Conservation (phyloP, 2,329 filamentous ascomycete genomes). For the Aspergillus sergii region DNA sequence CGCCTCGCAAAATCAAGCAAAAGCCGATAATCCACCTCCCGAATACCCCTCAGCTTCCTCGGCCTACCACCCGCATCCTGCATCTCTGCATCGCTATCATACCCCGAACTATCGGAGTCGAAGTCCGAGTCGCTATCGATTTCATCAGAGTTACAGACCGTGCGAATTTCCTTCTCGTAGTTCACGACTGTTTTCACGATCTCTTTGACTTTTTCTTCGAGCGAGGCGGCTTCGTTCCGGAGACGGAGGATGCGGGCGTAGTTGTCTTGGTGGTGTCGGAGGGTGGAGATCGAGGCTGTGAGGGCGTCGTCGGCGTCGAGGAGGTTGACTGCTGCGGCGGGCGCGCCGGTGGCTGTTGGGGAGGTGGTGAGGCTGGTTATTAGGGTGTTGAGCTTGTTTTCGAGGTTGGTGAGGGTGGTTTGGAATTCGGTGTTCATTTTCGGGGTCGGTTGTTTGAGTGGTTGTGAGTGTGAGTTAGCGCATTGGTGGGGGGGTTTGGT, state of each 20-base stretch:
- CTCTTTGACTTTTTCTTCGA: constrained; percentile 45
- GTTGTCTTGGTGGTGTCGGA: constrained; percentile 49
- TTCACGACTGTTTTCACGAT: constrained; percentile 44
- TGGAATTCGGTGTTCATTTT: constrained; percentile 46
- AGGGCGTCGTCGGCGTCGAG: constrained; percentile 47
- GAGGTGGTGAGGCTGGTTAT: constrained; percentile 46
- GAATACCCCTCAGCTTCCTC: constrained; percentile 20
- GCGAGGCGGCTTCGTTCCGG: constrained; percentile 41
- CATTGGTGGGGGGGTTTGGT: neutral
- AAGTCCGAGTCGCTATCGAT: constrained; percentile 20
- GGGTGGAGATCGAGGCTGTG: constrained; percentile 43
- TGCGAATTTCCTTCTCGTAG: constrained; percentile 44
- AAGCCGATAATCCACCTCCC: constrained; percentile 47
- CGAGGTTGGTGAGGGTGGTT: constrained; percentile 42
- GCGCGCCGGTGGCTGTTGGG: constrained; percentile 46
- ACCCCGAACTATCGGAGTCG: neutral
- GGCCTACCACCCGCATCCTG: neutral
- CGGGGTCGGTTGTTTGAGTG: neutral
- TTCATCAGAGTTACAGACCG: constrained; percentile 33
- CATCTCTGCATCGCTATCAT: neutral
- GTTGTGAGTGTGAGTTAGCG: neutral
- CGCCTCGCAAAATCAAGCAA: constrained; percentile 49
- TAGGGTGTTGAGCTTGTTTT: constrained; percentile 46
- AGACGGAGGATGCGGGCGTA: constrained; percentile 45
- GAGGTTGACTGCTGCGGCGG: constrained; percentile 43